Conservation (phyloP, 345 rosid species). For the Mallotus nudiflorus region DNA sequence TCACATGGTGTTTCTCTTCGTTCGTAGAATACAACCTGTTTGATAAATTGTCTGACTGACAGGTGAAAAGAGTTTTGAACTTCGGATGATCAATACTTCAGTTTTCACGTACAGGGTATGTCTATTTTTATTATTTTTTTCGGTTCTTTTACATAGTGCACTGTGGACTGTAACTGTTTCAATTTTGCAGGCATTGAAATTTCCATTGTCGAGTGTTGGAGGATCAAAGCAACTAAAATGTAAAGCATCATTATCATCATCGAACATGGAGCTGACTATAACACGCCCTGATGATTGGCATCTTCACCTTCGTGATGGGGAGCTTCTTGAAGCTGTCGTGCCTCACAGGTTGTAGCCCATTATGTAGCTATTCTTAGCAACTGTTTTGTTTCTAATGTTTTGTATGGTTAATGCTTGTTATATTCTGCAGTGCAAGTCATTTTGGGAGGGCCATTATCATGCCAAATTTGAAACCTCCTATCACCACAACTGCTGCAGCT, state of each 20-base stretch:
- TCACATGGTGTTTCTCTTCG: too few relatives aligned
- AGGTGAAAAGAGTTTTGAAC: too few relatives aligned
- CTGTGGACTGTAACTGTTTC: background rate
- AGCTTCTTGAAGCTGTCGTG: constrained; percentile 66
- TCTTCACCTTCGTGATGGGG: constrained; percentile 81
- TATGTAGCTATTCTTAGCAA: background rate
- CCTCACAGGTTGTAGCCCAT: constrained; percentile 55
- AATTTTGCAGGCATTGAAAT: background rate
- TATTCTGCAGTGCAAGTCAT: constrained; percentile 49
- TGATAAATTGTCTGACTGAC: background rate
- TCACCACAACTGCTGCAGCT: constrained; percentile 75
- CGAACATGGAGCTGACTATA: constrained; percentile 63
- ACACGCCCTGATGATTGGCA: constrained; percentile 89
- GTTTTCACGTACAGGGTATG: constrained; percentile 8
- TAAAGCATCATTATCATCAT: constrained; percentile 9
- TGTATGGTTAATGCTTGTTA: too few relatives aligned
- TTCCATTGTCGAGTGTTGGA: constrained; percentile 1
- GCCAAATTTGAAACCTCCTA: constrained; percentile 94
- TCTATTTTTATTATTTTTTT: background rate
- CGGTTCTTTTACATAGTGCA: background rate
- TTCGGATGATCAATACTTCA: constrained; percentile 5
- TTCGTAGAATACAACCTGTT: background rate
- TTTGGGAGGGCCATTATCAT: constrained; percentile 88
- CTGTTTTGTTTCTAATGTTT: too few relatives aligned
- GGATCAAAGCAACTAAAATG: constrained; percentile 4